Percentiles rank a stretch among this genome's conserved stretches.
phyloP scores from a whole-genome alignment of 2,329 filamentous ascomycete genomes.

The Epichloe sylvatica region DNA sequence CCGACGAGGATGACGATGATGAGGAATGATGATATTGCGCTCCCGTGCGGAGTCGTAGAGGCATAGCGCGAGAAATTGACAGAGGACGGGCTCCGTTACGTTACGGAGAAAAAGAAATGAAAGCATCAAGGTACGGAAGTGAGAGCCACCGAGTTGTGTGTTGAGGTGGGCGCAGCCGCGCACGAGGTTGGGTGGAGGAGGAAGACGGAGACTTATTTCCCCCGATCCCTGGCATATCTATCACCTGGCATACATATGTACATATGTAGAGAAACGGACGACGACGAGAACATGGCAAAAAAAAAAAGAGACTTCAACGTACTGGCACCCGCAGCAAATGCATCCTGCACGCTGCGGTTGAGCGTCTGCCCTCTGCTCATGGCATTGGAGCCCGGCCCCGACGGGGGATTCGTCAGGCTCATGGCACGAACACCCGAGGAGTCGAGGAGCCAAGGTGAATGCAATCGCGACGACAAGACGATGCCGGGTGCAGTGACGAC shows the following conservation, averaged over 20 bases:
- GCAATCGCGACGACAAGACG: too few relatives aligned
- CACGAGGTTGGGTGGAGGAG: too few relatives aligned
- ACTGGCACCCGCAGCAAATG: slow-evolving; percentile 43
- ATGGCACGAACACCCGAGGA: slow-evolving; percentile 16
- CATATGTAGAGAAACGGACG: neutral
- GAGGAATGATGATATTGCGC: slow-evolving; percentile 13
- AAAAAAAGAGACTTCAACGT: neutral
- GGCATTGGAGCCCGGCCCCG: slow-evolving; percentile 33
- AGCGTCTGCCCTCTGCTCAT: slow-evolving; percentile 28
- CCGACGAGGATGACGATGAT: slow-evolving; percentile 9
- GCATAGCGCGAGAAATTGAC: slow-evolving; percentile 13
- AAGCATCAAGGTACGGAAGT: too few relatives aligned
- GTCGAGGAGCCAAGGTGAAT: too few relatives aligned
- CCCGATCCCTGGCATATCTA: too few relatives aligned
- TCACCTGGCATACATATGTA: too few relatives aligned
- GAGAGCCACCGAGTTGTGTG: too few relatives aligned
- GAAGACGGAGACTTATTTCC: too few relatives aligned
- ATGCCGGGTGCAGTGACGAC: too few relatives aligned
- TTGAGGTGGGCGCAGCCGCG: neutral
- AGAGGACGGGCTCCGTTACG: neutral
- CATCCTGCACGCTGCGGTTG: slow-evolving; percentile 46
- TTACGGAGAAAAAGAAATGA: neutral
- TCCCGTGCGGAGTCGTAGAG: slow-evolving; percentile 21
- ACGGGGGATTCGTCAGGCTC: slow-evolving; percentile 41
- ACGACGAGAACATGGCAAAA: neutral